Conservation (phyloP, 257 asterid genomes). For the Buddleja alternifolia region DNA sequence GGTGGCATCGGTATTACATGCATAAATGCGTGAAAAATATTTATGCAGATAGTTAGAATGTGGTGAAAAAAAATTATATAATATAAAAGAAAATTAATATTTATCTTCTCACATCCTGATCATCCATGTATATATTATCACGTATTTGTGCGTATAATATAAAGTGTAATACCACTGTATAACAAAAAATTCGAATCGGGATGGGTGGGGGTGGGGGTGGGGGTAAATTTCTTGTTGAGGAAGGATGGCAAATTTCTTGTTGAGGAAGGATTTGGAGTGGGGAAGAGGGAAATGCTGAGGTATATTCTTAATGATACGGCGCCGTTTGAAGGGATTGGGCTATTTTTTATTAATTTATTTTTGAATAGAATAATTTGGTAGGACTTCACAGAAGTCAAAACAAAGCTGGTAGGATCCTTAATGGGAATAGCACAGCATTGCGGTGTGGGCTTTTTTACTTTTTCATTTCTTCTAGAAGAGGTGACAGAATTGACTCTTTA, state of each 20-base stretch:
- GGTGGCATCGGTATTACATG: no score
- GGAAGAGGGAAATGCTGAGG: conserved; percentile 27
- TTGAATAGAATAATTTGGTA: background rate
- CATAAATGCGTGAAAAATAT: no score
- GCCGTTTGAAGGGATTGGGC: conserved; percentile 7
- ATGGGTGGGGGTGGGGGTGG: background rate
- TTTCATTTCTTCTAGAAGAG: conserved; percentile 38
- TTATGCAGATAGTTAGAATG: no score
- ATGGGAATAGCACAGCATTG: background rate
- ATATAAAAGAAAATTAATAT: no score
- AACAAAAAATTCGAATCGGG: background rate
- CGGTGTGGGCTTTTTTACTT: background rate
- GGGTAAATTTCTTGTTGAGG: conserved; percentile 33
- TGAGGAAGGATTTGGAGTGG: conserved; percentile 32
- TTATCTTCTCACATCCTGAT: no score
- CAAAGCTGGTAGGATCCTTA: background rate
- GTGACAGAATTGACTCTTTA: conserved; percentile 28
- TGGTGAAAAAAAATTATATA: no score
- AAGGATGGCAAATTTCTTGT: conserved; percentile 33
- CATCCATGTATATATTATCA: no score
- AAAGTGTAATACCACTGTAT: no score
- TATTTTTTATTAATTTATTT: background rate
- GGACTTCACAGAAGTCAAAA: background rate
- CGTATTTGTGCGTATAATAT: no score
- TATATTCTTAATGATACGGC: conserved; percentile 34